Conservation (phyloP, 2,329 filamentous ascomycete genomes). For the Aspergillus transmontanensis region DNA sequence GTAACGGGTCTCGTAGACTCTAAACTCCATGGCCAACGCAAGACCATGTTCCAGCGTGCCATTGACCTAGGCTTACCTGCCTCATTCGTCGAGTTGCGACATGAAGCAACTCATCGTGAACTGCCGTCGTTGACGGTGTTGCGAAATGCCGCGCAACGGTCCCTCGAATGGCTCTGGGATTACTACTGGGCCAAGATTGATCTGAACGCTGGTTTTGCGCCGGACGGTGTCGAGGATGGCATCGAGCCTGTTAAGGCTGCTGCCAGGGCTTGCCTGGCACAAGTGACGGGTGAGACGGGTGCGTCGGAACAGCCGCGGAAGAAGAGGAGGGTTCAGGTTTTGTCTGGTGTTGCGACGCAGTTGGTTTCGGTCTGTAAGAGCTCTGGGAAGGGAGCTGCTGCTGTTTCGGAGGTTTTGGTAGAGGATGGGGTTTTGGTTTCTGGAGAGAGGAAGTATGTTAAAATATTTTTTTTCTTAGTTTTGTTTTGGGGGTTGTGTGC, state of each 20-base stretch:
- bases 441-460: slow-evolving; percentile 26
- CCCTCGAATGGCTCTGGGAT: slow-evolving; percentile 82
- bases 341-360: slow-evolving; percentile 24
- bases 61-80: slow-evolving; percentile 51
- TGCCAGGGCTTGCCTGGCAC: slow-evolving; percentile 23
- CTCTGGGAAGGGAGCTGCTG: slow-evolving; percentile 17
- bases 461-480: slow-evolving; percentile 15
- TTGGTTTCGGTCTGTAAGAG: slow-evolving; percentile 33
- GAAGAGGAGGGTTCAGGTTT: slow-evolving; percentile 31
- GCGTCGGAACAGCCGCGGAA: slow-evolving; percentile 26
- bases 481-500: neutral
- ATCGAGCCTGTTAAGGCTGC: slow-evolving; percentile 20
- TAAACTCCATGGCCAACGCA: slow-evolving; percentile 43
- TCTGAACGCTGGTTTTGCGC: slow-evolving; percentile 18
- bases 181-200: slow-evolving; percentile 74
- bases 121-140: slow-evolving; percentile 75
- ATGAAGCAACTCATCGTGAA: slow-evolving; percentile 88
- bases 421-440: slow-evolving; percentile 30
- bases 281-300: slow-evolving; percentile 14
- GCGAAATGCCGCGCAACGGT: slow-evolving; percentile 68
- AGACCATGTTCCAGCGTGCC: slow-evolving; percentile 50
- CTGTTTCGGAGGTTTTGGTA: slow-evolving; percentile 31
- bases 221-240: slow-evolving; percentile 13
- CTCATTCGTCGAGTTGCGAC: slow-evolving; percentile 84
- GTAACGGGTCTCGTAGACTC: slow-evolving; percentile 50